Evolutionary conservation across 1,284 basidiomycete genomes (phyloP), one percentile per base, ranked within the genome.

Genomic region (Cryptococcus amylolentus): DNA sequence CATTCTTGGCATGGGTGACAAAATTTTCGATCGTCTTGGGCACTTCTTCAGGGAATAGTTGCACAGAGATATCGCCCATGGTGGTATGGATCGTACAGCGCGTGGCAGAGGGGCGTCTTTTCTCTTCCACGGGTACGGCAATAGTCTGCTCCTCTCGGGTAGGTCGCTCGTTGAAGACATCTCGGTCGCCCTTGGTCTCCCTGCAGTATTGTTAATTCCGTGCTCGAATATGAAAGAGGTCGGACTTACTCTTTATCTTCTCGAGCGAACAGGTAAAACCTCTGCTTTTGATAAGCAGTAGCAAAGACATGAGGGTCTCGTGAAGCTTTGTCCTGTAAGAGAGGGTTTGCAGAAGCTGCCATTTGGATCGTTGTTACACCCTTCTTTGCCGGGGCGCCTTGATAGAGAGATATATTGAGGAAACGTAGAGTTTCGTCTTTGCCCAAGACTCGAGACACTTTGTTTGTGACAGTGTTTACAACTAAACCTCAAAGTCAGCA

Each of bases 1-100:
- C 72, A 51, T 71, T 91, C 64, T 87, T 82, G n/a, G 91, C 85
- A 68, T 97, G 91, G 1, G 91, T 92, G 20, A 93, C 88, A 77
- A 99, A 98, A 80, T 98, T 99, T 78, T 98, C 95, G 43, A 98
- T 94, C 0, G 96, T 86, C 75, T 89, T 94, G 4, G 95, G 95
- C 8, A 89, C 89, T 52, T 92, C 86, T 62, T 91, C 84, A 0
- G 94, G 92, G 84, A 91, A 97, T 39, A 98, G 80, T 7, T 88
- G 86, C 61, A 96, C 77, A 68, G 75, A 67, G 61, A 99, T 96
- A 75, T 99, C 96, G 18, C 96, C 96, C 67, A 88, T 81, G 4
- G 91, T 94, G 10, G 96, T 98, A 77, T 99, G 96, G 49, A 99
- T 91, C 13, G 89, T 90, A 44, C 60, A 62, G 8, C 84, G 81